Base-by-base conservation (phyloP, 495 filamentous ascomycete genomes). In the Aspergillus haitiensis region DNA sequence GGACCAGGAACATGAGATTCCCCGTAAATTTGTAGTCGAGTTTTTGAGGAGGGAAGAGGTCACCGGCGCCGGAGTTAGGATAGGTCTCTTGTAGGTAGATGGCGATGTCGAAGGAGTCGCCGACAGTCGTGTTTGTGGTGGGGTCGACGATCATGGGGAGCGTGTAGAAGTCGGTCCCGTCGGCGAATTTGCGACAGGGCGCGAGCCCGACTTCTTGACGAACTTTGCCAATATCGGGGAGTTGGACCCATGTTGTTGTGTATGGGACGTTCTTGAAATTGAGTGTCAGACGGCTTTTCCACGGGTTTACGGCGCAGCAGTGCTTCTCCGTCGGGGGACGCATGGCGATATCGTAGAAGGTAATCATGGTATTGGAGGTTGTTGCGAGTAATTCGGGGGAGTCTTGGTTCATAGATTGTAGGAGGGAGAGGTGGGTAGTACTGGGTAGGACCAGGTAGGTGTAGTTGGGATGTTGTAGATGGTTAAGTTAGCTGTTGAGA, bases 31-130 rank as follows among this genome's bases (percentile, higher is more conserved):
- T 64, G 7, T 64, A 71, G n/a, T 73, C 67, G 1, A 73, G 65
- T 9, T 63, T 61, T 52, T 76, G 75, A 0, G 64, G 53, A 3
- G 76, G 77, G 67, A 81, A 76, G 7, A 82, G 70, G 57, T 75
- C 62, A 2, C 64, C 68, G 12, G 68, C 66, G 9, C 73, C 65
- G 16, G 77, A 60, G 27, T 78, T 69, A 0, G 74, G 72, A 61
- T 81, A 84, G 12, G 60, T 78, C 31, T 74, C 64, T 33, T 88
- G 70, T 9, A 88, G 68, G 70, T 88, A 77, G 40, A 77, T 60
- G 36, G 85, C 81, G 61, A 87, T 86, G 46, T 86, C 81, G 70
- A 87, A 84, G 6, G 85, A 82, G 73, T 88, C 82, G 51, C 86
- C 83, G n/a, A 87, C 34, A 1, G 66, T 18, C 0, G 62, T 53